phyloP scores from a whole-genome alignment of 2,329 filamentous ascomycete genomes.

The Zymoseptoria brevis region DNA sequence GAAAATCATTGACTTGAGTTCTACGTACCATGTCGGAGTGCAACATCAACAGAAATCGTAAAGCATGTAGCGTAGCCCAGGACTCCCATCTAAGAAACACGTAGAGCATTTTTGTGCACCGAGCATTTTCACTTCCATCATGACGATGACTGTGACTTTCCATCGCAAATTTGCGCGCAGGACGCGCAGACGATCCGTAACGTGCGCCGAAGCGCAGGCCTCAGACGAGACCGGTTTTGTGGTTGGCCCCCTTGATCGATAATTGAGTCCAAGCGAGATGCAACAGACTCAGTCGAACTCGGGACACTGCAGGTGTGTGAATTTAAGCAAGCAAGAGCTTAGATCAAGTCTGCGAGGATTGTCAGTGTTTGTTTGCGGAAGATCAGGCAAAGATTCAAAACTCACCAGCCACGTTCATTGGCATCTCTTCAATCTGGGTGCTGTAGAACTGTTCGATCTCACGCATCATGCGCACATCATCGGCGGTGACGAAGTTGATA shows the following conservation, averaged over 20 bases:
- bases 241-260: neutral
- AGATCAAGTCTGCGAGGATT: slow-evolving; percentile 40
- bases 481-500: slow-evolving; percentile 99
- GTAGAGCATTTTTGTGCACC: slow-evolving; percentile 23
- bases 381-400: slow-evolving; percentile 8
- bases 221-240: slow-evolving; percentile 9
- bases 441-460: slow-evolving; percentile 99
- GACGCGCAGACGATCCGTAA: slow-evolving; percentile 12
- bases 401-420: slow-evolving; percentile 74
- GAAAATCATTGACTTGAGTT: slow-evolving; percentile 17
- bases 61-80: slow-evolving; percentile 21
- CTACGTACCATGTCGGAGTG: slow-evolving; percentile 29
- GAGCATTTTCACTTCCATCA: slow-evolving; percentile 18
- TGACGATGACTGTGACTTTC: slow-evolving; percentile 20
- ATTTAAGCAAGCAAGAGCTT: slow-evolving; percentile 18
- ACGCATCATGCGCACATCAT: slow-evolving; percentile 99
- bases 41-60: slow-evolving; percentile 25
- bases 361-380: slow-evolving; percentile 2
- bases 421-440: slow-evolving; percentile 99
- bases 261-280: neutral
- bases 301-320: slow-evolving; percentile 13
- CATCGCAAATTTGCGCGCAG: slow-evolving; percentile 18
- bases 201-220: slow-evolving; percentile 14
- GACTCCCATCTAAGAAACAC: slow-evolving; percentile 23
- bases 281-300: slow-evolving; percentile 18